Percentiles rank a stretch among this genome's conserved stretches.
These are phyloP conservation scores for Psilocybe sp. DNA, from an alignment of 768 basidiomycete species.

Conservation along the genomic window DNA sequence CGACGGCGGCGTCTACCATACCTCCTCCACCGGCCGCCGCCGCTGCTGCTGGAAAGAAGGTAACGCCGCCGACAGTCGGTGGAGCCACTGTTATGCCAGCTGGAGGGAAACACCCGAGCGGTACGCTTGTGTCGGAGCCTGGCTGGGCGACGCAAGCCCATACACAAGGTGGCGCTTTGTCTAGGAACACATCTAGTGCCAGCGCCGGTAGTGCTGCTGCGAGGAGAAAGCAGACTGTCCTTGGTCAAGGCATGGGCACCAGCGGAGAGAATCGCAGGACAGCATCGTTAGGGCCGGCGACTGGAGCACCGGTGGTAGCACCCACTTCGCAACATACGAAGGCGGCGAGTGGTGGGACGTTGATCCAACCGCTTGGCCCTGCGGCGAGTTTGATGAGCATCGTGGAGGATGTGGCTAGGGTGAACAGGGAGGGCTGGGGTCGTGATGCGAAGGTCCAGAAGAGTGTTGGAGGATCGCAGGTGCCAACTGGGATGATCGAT, in stretches of 20 bases:
- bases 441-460: conserved; percentile 9
- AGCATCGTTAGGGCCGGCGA: background rate
- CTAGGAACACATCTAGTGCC: conserved; percentile 27
- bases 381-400: conserved; percentile 59
- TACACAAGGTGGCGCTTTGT: conserved; percentile 14
- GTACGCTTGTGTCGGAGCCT: conserved; percentile 17
- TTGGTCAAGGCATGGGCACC: conserved; percentile 18
- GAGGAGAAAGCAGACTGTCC: conserved; percentile 9
- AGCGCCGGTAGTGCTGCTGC: conserved; percentile 29
- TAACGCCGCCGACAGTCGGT: conserved; percentile 2
- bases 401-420: conserved; percentile 55
- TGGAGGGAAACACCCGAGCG: conserved; percentile 18
- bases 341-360: background rate
- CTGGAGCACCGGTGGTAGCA: background rate
- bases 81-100: conserved; percentile 16
- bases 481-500: conserved; percentile 28
- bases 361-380: conserved; percentile 7
- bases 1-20: background rate
- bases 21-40: background rate
- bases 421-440: conserved; percentile 23
- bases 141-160: conserved; percentile 18
- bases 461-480: conserved; percentile 12
- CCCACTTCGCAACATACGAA: background rate
- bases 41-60: background rate
- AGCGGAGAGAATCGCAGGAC: background rate